A percentile compares a stretch with the other conserved stretches of the same genome.
Conservation (phyloP, 1,284 basidiomycete species). For the Phenoliferia sp. region DNA sequence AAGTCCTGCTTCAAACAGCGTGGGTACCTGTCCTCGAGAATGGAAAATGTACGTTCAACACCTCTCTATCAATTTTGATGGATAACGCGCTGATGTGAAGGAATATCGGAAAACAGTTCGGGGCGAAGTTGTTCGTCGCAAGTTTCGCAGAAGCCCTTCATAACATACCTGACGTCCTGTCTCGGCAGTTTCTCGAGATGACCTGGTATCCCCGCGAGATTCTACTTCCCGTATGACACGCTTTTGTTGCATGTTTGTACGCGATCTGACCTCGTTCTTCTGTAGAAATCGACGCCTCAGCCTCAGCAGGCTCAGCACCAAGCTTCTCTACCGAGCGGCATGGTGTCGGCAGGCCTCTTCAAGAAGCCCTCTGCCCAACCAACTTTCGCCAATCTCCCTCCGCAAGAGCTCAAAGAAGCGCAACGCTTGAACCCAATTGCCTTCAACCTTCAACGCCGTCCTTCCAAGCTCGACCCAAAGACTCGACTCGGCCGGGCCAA, state of each 20-base stretch:
- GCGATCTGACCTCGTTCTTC: no score
- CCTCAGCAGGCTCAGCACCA: no score
- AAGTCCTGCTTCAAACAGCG: no score
- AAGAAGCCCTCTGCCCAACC: no score
- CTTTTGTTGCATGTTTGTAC: no score
- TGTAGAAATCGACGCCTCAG: no score
- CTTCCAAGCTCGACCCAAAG: constrained; percentile 8
- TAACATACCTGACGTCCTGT: not conserved
- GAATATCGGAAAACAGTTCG: not conserved
- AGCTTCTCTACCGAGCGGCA: no score
- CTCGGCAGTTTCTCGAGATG: constrained; percentile 12
- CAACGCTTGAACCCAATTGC: not conserved
- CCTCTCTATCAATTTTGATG: not conserved
- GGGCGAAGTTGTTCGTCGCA: not conserved
- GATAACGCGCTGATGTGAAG: not conserved
- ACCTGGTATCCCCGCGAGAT: constrained; percentile 15
- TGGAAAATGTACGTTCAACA: constrained; percentile 3
- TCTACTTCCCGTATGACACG: not conserved
- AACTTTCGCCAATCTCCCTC: not conserved
- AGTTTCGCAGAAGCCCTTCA: not conserved
- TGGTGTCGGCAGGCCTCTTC: no score
- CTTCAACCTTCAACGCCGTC: constrained; percentile 1
- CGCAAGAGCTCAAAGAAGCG: not conserved
- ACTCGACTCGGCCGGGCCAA: not conserved
- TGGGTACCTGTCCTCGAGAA: constrained; percentile 11